Evolutionary conservation across 108 stramenopile species (phyloP), one percentile per base, ranked within the genome.

Genomic region (Discostella pseudostelligera): DNA sequence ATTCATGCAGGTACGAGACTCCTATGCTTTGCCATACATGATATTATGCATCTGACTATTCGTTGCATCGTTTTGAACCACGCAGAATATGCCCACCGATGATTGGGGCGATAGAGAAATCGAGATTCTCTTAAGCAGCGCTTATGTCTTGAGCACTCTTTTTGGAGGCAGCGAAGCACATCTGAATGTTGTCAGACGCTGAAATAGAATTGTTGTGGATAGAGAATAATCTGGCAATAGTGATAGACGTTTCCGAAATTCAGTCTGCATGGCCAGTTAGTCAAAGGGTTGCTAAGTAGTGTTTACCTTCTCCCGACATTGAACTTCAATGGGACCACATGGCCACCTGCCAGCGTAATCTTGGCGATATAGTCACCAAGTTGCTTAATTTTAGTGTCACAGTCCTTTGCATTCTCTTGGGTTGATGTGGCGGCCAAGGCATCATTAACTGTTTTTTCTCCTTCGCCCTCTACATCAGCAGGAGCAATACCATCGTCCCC

Each of bases 121-220:
- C 56, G 92, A 94, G 75, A 89, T 94, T 63, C 76, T 94, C 12
- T 76, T 94, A 11, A 90, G 89, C 65, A 89, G 90, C 68, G 92
- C 83, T 22, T 82, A 70, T 67, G 92, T 93, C 8, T 59, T 93
- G 56, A 89, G 87, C 47, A 90, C 92, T n/a, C 67, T 94, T 8
- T 94, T 94, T 67, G 87, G 78, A 55, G 92, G 89, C 1, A 87
- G 86, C 60, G 92, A 89, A 47, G 92, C 92, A 39, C 92, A 94
- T 77, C 78, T 94, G 77, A 78, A 76, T 57, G 75, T 76, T 2
- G 74, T 68, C 28, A 56, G 66, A 44, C 12, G 56, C 72, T 57
- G 8, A 45, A 25, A 51, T 14, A 49, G 36, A 0, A 50, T 59
- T 29, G 21, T 29, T 26, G 11, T 26, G 17, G 59, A 40, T 60